These are phyloP conservation scores for Cercophora newfieldiana DNA, from an alignment of 495 filamentous ascomycete species.

Conservation along the genomic window DNA sequence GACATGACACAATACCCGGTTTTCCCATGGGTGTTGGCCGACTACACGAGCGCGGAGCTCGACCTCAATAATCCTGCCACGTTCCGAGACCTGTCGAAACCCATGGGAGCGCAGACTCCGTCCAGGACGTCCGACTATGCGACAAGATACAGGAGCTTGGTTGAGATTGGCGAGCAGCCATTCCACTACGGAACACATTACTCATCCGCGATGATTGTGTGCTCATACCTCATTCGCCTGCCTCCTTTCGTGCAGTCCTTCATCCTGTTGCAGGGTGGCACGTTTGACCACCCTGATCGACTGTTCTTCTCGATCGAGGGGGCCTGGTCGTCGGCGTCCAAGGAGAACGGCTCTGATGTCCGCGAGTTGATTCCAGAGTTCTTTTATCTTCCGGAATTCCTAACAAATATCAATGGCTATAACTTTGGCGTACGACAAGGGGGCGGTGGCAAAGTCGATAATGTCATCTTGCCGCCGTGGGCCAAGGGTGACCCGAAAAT, in stretches of 20 bases:
- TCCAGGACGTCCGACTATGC: constrained; percentile 73
- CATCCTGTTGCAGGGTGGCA: constrained; percentile 94
- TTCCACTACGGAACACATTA: constrained; percentile 99
- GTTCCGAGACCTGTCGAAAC: constrained; percentile 90
- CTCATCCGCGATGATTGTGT: constrained; percentile 98
- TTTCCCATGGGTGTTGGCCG: constrained; percentile 94
- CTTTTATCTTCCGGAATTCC: constrained; percentile 92
- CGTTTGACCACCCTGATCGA: constrained; percentile 92
- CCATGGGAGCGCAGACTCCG: constrained; percentile 90
- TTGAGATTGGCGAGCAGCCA: constrained; percentile 83
- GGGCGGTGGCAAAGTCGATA: constrained; percentile 72
- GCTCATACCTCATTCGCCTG: constrained; percentile 90
- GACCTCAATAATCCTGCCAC: constrained; percentile 78
- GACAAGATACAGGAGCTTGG: constrained; percentile 82
- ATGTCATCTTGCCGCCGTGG: constrained; percentile 88
- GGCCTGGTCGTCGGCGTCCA: constrained; percentile 88
- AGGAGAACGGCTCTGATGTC: constrained; percentile 88
- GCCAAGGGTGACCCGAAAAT: constrained; percentile 95
- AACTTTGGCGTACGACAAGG: constrained; percentile 89
- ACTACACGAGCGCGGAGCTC: constrained; percentile 95
- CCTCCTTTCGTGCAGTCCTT: constrained; percentile 97
- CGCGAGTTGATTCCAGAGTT: constrained; percentile 94
- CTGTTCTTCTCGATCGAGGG: constrained; percentile 92
- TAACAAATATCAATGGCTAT: constrained; percentile 87
- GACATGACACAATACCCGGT: constrained; percentile 98